Evolutionary conservation across 805 yeast species (phyloP).

Genomic region (Kazachstania africana): DNA sequence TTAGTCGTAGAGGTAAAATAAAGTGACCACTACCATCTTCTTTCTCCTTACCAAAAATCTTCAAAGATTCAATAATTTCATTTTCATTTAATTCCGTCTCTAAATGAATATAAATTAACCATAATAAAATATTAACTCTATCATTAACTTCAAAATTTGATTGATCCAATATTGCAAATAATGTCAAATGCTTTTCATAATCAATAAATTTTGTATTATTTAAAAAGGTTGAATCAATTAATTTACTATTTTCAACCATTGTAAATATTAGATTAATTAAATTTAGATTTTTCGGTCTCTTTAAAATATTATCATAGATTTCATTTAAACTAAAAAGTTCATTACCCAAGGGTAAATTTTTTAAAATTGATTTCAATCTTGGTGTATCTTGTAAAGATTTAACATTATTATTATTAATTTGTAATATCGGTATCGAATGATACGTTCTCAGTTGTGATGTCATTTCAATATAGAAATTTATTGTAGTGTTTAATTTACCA

Average conservation of each 20-base stretch:
- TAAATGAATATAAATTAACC: slow-evolving; percentile 72
- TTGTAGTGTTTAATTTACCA: slow-evolving; percentile 90
- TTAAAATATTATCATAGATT: slow-evolving; percentile 53
- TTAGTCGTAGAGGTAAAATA: slow-evolving; percentile 5
- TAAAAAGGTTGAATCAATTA: slow-evolving; percentile 30
- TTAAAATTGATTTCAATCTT: slow-evolving; percentile 75
- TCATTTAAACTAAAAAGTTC: slow-evolving; percentile 37
- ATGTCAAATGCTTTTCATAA: slow-evolving; percentile 29
- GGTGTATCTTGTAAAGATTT: slow-evolving; percentile 93
- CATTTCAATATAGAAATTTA: slow-evolving; percentile 92
- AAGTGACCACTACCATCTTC: not conserved
- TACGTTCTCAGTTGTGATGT: slow-evolving; percentile 84
- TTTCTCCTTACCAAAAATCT: slow-evolving; percentile 9
- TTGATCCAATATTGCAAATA: slow-evolving; percentile 66
- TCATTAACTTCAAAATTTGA: slow-evolving; percentile 47
- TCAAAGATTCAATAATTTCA: slow-evolving; percentile 27
- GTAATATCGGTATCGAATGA: slow-evolving; percentile 86
- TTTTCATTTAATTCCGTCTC: slow-evolving; percentile 56
- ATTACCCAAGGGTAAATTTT: slow-evolving; percentile 29
- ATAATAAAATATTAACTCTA: slow-evolving; percentile 63
- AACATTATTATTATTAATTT: slow-evolving; percentile 35
- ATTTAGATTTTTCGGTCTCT: slow-evolving; percentile 37
- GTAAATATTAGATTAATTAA: slow-evolving; percentile 69
- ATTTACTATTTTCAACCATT: slow-evolving; percentile 51
- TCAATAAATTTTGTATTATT: slow-evolving; percentile 15